These are phyloP conservation scores for Moricandia arvensis DNA, from an alignment of 345 rosid species.

Conservation along the genomic window DNA sequence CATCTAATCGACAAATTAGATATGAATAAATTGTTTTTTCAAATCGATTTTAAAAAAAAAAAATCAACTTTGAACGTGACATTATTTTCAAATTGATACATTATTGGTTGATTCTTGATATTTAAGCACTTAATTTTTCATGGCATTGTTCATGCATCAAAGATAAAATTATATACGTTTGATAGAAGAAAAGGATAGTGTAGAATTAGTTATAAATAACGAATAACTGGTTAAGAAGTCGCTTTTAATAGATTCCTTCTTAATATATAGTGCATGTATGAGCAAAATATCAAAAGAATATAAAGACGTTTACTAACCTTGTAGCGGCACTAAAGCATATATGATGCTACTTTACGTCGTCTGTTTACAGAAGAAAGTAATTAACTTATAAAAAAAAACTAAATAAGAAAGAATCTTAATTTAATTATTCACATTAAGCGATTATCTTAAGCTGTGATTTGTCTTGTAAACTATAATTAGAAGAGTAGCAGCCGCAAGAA, in stretches of 20 bases:
- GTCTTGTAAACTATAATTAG: not conserved
- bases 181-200: slow-evolving; percentile 1
- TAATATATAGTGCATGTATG: not conserved
- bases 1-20: too few relatives aligned
- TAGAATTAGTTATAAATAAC: slow-evolving; percentile 7
- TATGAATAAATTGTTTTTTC: too few relatives aligned
- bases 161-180: not conserved
- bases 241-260: slow-evolving; percentile 22
- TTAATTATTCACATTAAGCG: not conserved
- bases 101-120: not conserved
- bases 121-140: not conserved
- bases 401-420: not conserved
- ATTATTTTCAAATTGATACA: not conserved
- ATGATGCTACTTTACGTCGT: slow-evolving; percentile 30
- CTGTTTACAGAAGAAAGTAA: slow-evolving; percentile 18
- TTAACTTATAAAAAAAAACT: not conserved
- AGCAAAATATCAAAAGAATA: not conserved
- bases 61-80: too few relatives aligned
- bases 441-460: not conserved
- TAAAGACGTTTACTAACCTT: not conserved
- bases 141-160: slow-evolving; percentile 28
- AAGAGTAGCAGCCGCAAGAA: slow-evolving; percentile 13
- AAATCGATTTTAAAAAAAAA: too few relatives aligned
- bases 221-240: slow-evolving; percentile 32
- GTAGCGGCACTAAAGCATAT: slow-evolving; percentile 27